Conservation (phyloP, 495 filamentous ascomycete genomes). For the Aspergillus hancockii region DNA sequence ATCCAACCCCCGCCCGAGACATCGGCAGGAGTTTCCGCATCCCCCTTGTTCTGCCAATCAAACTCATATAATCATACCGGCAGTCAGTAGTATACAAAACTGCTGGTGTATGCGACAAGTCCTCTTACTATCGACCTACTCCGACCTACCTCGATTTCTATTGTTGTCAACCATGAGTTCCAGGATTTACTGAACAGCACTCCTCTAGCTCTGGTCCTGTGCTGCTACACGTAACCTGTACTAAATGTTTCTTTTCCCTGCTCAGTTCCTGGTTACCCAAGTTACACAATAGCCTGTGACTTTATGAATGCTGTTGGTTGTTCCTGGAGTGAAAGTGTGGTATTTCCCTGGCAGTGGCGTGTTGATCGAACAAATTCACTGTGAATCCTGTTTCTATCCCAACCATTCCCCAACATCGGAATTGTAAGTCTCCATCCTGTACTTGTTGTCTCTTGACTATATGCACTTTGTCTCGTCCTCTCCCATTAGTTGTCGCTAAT, state of each 20-base stretch:
- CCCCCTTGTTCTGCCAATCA: slow-evolving; percentile 3
- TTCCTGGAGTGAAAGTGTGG: neutral
- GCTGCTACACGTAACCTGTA: slow-evolving; percentile 6
- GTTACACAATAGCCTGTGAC: neutral
- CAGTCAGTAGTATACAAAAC: neutral
- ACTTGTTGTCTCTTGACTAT: neutral
- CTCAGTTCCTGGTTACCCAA: neutral
- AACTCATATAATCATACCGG: neutral
- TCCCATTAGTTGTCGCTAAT: neutral
- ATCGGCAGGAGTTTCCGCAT: slow-evolving; percentile 7
- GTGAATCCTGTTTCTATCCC: neutral
- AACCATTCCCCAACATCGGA: neutral
- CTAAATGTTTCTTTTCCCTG: slow-evolving; percentile 3
- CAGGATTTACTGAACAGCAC: slow-evolving; percentile 7
- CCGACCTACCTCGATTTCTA: neutral
- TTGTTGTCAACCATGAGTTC: slow-evolving; percentile 11
- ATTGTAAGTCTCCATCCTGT: neutral
- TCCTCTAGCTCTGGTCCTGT: slow-evolving; percentile 12
- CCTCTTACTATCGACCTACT: neutral
- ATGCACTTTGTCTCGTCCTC: neutral
- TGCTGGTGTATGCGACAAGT: neutral
- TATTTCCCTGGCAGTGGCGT: neutral
- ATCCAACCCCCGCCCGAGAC: neutral
- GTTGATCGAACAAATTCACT: neutral
- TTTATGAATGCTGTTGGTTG: neutral